Conservation (phyloP, 2,329 filamentous ascomycete species). For the Pseudofabraea citricarpa region DNA sequence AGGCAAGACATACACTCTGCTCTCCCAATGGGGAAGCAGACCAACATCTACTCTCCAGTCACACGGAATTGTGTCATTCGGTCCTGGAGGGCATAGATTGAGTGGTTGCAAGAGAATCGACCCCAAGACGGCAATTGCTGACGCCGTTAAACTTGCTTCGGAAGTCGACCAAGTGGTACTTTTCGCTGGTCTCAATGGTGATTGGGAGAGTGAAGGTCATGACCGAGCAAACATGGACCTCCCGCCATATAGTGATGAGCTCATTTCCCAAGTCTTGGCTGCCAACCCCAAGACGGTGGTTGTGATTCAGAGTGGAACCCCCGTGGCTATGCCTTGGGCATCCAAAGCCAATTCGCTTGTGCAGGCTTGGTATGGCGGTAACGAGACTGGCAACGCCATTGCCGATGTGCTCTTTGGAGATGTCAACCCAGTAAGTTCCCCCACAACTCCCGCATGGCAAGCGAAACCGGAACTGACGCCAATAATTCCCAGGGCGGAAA, state of each 20-base stretch:
- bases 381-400: conserved; percentile 61
- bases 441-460: background rate
- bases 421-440: conserved; percentile 43
- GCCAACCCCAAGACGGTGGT: conserved; percentile 55
- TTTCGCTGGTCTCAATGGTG: conserved; percentile 8
- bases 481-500: conserved; percentile 38
- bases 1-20: conserved; percentile 26
- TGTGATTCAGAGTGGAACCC: conserved; percentile 57
- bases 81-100: conserved; percentile 58
- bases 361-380: conserved; percentile 52
- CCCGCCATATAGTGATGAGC: conserved; percentile 20
- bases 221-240: conserved; percentile 21
- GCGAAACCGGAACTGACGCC: background rate
- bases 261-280: conserved; percentile 46
- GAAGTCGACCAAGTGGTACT: conserved; percentile 46
- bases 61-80: conserved; percentile 42
- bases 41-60: conserved; percentile 52
- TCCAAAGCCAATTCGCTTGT: conserved; percentile 31
- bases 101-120: conserved; percentile 55
- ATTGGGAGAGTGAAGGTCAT: conserved; percentile 31
- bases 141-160: conserved; percentile 62
- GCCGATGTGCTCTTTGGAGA: conserved; percentile 59
- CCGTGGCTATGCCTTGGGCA: conserved; percentile 50
- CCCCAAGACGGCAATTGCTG: conserved; percentile 52
- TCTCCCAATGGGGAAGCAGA: conserved; percentile 45